Conservation (phyloP, 1,284 basidiomycete genomes). For the Mycosarcoma mackinlayi region DNA sequence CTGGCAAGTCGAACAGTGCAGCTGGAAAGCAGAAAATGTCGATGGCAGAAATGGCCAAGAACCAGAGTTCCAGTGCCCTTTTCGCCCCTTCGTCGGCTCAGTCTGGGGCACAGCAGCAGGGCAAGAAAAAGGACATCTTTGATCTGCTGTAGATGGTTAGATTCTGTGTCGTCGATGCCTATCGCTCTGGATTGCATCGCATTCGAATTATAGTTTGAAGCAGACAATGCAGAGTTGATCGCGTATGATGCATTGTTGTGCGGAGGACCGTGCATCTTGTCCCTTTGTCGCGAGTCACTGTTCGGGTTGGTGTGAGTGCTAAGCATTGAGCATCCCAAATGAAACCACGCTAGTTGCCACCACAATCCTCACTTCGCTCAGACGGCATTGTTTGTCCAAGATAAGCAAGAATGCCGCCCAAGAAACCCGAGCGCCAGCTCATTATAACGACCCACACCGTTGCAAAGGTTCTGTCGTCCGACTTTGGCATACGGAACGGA, state of each 20-base stretch:
- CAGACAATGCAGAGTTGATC: too few species aligned
- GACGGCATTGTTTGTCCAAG: not conserved
- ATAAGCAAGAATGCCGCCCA: not conserved
- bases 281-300: too few species aligned
- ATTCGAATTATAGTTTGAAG: not conserved
- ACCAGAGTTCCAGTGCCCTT: conserved; percentile 57
- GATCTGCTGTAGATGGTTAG: conserved; percentile 43
- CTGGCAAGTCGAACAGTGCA: conserved; percentile 71
- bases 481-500: conserved; percentile 24
- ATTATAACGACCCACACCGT: conserved; percentile 20
- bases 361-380: too few species aligned
- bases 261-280: too few species aligned
- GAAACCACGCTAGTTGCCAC: too few species aligned
- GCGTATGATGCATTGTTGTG: conserved; percentile 7
- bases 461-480: conserved; percentile 17
- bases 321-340: not conserved
- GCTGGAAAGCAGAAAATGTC: conserved; percentile 60
- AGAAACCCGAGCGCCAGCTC: not conserved
- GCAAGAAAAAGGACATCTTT: conserved; percentile 58
- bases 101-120: conserved; percentile 24
- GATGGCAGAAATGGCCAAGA: conserved; percentile 68
- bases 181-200: not conserved
- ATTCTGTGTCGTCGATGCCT: not conserved
- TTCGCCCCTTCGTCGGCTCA: conserved; percentile 28
- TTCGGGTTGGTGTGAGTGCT: not conserved